A percentile compares a stretch with the other conserved stretches of the same genome.
Evolutionary conservation across 495 filamentous ascomycete species (phyloP).

Genomic region (Neurospora hispaniola): DNA sequence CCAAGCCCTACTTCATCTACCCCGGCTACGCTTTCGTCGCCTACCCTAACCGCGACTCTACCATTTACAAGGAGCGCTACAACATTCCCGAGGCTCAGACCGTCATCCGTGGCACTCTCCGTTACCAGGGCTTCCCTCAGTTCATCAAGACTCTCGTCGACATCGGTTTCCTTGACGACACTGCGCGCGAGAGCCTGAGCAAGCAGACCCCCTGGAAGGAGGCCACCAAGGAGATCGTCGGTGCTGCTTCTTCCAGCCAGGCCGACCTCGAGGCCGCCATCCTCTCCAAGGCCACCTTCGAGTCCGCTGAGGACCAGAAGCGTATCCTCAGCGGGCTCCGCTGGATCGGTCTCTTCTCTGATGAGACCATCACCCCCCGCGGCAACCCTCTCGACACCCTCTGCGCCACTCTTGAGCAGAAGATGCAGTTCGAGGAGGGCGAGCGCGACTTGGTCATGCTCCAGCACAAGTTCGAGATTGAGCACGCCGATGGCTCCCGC

Average conservation of each 20-base stretch:
- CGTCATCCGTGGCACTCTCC: conserved; percentile 61
- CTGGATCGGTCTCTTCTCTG: conserved; percentile 84
- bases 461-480: conserved; percentile 85
- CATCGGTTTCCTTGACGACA: conserved; percentile 71
- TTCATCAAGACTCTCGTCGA: conserved; percentile 81
- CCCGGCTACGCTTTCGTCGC: conserved; percentile 81
- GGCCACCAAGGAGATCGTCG: conserved; percentile 63
- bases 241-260: conserved; percentile 48
- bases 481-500: conserved; percentile 57
- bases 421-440: conserved; percentile 76
- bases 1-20: conserved; percentile 88
- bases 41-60: conserved; percentile 90
- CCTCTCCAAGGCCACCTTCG: conserved; percentile 62
- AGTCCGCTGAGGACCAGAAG: conserved; percentile 57
- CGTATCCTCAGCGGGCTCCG: conserved; percentile 66
- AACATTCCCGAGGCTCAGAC: conserved; percentile 77
- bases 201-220: conserved; percentile 65
- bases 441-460: conserved; percentile 81
- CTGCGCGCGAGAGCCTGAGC: conserved; percentile 49
- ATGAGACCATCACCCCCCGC: conserved; percentile 57
- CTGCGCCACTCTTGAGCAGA: conserved; percentile 80
- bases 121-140: conserved; percentile 81
- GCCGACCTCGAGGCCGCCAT: conserved; percentile 63
- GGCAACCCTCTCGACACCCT: conserved; percentile 83
- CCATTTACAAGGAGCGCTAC: conserved; percentile 77